Conservation (phyloP, 345 rosid species). For the Streptanthus diversifolius region DNA sequence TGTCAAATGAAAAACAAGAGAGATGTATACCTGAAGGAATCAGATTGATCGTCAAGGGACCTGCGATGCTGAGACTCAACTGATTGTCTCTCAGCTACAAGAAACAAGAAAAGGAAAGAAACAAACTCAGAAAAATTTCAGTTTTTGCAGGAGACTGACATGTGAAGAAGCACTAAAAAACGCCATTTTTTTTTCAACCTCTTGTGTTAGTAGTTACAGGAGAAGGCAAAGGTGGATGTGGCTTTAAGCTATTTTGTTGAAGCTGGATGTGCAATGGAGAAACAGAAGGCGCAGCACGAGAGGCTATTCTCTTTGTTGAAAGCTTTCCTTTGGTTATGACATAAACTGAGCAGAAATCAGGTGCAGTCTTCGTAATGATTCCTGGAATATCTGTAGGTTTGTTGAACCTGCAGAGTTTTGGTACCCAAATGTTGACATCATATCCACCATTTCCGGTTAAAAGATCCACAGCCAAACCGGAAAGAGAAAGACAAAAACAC, state of each 20-base stretch:
- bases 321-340: slow-evolving; percentile 77
- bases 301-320: slow-evolving; percentile 57
- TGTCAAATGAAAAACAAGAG: slow-evolving; percentile 7
- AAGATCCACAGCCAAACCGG: background rate
- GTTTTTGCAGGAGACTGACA: slow-evolving; percentile 1
- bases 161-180: slow-evolving; percentile 2
- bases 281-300: slow-evolving; percentile 57
- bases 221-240: slow-evolving; percentile 30
- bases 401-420: slow-evolving; percentile 52
- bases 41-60: slow-evolving; percentile 51
- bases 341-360: slow-evolving; percentile 74
- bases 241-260: slow-evolving; percentile 28
- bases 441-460: background rate
- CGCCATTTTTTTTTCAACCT: slow-evolving; percentile 31
- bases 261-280: slow-evolving; percentile 45
- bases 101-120: slow-evolving; percentile 5
- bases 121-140: background rate
- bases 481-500: slow-evolving; percentile 1
- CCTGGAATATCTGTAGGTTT: slow-evolving; percentile 54
- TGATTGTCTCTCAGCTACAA: slow-evolving; percentile 40
- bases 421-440: slow-evolving; percentile 7
- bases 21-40: slow-evolving; percentile 42
- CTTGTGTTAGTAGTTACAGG: slow-evolving; percentile 34
- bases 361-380: slow-evolving; percentile 56
- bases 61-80: slow-evolving; percentile 40